These are phyloP conservation scores for Heterobasidion annosum DNA, from an alignment of 1,284 basidiomycete genomes.

Conservation along the genomic window DNA sequence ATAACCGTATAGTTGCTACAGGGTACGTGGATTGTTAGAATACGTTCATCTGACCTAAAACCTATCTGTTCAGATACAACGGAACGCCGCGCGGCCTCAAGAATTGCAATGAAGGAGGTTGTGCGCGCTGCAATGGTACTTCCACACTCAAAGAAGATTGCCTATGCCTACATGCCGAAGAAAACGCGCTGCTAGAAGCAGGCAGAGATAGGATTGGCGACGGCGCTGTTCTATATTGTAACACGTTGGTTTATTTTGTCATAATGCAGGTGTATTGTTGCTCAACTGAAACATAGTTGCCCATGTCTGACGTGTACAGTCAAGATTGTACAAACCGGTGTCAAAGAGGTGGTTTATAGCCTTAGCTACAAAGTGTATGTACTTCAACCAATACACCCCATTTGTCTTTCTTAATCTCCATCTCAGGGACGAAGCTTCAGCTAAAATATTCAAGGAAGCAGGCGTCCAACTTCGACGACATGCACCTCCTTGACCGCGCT, in stretches of 20 bases:
- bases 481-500: conserved; percentile 19
- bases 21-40: conserved; percentile 41
- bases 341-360: conserved; percentile 92
- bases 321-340: conserved; percentile 95
- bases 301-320: conserved; percentile 94
- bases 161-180: conserved; percentile 95
- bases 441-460: conserved; percentile 67
- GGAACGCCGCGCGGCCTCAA: conserved; percentile 86
- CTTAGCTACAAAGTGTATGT: conserved; percentile 90
- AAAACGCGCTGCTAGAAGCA: conserved; percentile 93
- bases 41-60: neutral
- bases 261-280: neutral
- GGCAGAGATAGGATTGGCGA: conserved; percentile 79
- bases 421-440: conserved; percentile 72
- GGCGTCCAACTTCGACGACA: conserved; percentile 72
- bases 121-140: conserved; percentile 67
- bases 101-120: conserved; percentile 90
- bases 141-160: conserved; percentile 64
- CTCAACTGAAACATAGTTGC: conserved; percentile 49
- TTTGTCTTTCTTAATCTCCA: conserved; percentile 1
- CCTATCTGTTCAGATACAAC: conserved; percentile 65
- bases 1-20: conserved; percentile 86
- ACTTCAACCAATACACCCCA: neutral
- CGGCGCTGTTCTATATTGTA: conserved; percentile 87
- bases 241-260: conserved; percentile 43